Evolutionary conservation across 1,284 basidiomycete genomes (phyloP).

Genomic region (Tilletia walkeri): DNA sequence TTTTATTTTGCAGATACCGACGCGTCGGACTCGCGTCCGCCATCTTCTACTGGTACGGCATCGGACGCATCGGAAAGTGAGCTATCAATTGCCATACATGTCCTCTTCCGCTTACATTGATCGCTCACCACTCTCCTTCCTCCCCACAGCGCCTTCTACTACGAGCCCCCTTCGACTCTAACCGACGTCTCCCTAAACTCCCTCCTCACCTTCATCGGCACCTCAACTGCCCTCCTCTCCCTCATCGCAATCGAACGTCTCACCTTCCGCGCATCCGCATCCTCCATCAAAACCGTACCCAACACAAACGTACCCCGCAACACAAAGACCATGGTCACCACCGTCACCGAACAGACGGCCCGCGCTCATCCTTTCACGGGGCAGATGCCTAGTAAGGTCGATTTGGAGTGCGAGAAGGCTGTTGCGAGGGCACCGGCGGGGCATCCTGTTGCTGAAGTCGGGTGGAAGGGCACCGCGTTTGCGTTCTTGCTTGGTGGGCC

Average conservation of each 20-base stretch:
- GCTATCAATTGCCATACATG: too few species aligned
- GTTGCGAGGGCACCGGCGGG: conserved; percentile 38
- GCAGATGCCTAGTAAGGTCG: conserved; percentile 25
- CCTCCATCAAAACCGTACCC: neutral
- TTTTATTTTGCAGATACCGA: conserved; percentile 25
- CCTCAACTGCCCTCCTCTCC: conserved; percentile 20
- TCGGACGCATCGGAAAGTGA: conserved; percentile 26
- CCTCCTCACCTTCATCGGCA: conserved; percentile 31
- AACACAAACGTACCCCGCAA: neutral
- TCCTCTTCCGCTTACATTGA: neutral
- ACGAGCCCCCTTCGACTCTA: conserved; percentile 15
- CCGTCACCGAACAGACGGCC: neutral
- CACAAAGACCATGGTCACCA: neutral
- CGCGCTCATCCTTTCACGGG: conserved; percentile 30
- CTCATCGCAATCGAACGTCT: conserved; percentile 29
- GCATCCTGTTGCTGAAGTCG: conserved; percentile 34
- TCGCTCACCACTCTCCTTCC: too few species aligned
- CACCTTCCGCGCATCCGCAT: conserved; percentile 30
- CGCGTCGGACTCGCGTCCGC: conserved; percentile 32
- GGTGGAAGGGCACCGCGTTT: conserved; percentile 23
- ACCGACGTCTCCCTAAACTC: conserved; percentile 32
- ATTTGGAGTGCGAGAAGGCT: conserved; percentile 37
- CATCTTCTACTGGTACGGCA: conserved; percentile 39
- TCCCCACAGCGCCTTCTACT: neutral
- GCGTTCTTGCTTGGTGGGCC: conserved; percentile 31